Conservation (phyloP, 345 rosid species). For the Physaria fendleri region DNA sequence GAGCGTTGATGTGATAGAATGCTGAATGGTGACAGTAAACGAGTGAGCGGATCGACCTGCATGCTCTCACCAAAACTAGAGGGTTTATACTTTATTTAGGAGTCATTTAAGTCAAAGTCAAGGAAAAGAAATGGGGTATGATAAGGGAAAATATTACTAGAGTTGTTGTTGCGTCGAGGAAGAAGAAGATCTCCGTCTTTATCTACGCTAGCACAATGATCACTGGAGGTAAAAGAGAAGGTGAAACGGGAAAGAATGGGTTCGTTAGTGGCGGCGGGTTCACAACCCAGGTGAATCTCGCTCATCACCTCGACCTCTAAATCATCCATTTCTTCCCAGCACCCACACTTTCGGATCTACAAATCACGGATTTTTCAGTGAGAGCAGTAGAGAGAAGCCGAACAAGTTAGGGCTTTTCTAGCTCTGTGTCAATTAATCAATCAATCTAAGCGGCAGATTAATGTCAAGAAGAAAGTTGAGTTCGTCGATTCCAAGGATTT, state of each 20-base stretch:
- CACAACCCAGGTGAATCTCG: constrained; percentile 81
- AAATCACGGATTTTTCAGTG: too few relatives aligned
- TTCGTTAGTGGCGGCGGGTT: constrained; percentile 46
- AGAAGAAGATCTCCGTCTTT: constrained; percentile 85
- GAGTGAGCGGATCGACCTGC: constrained; percentile 16
- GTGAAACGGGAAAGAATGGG: constrained; percentile 61
- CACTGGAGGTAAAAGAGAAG: constrained; percentile 38
- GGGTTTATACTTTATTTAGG: neutral
- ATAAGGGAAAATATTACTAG: constrained; percentile 25
- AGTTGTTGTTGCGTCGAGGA: constrained; percentile 39
- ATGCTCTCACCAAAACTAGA: neutral
- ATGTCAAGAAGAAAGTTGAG: neutral
- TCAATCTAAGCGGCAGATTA: neutral
- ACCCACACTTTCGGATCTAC: too few relatives aligned
- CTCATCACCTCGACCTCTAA: constrained; percentile 61
- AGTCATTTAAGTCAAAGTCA: too few relatives aligned
- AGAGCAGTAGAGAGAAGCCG: too few relatives aligned
- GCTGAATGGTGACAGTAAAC: constrained; percentile 51
- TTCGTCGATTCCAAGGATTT: neutral
- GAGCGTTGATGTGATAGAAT: constrained; percentile 70
- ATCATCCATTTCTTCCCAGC: constrained; percentile 5
- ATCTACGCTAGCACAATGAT: constrained; percentile 35
- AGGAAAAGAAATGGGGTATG: too few relatives aligned
- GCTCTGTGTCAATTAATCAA: neutral
- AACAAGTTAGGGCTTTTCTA: too few relatives aligned